These are phyloP conservation scores for Wickerhamiella cacticola DNA, from an alignment of 805 yeast species.

Conservation along the genomic window DNA sequence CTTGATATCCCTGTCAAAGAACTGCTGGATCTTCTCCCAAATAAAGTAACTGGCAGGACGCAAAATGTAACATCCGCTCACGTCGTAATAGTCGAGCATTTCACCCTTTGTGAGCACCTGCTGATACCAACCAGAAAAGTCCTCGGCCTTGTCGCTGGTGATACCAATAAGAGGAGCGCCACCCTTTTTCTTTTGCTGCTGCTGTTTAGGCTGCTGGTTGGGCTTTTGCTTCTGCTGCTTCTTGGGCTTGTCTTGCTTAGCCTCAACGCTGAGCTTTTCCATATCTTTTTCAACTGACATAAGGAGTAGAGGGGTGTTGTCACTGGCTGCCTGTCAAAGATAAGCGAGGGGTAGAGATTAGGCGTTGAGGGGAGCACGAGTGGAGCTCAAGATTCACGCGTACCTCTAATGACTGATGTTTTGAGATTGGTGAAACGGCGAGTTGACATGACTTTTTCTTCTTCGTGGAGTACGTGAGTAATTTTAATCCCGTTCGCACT, in stretches of 20 bases:
- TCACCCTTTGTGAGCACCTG: slow-evolving; percentile 95
- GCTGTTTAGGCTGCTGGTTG: neutral
- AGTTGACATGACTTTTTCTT: too few species aligned
- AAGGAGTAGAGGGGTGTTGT: neutral
- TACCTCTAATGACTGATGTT: too few species aligned
- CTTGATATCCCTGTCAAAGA: slow-evolving; percentile 74
- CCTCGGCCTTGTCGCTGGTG: slow-evolving; percentile 82
- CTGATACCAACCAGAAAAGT: slow-evolving; percentile 95
- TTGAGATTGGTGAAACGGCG: too few species aligned
- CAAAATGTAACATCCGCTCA: slow-evolving; percentile 95
- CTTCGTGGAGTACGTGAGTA: too few species aligned
- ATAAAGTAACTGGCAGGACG: slow-evolving; percentile 89
- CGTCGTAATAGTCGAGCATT: slow-evolving; percentile 97
- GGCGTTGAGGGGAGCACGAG: too few species aligned
- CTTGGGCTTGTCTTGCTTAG: slow-evolving; percentile 3
- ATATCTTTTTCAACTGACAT: slow-evolving; percentile 7
- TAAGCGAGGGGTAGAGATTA: too few species aligned
- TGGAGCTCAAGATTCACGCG: too few species aligned
- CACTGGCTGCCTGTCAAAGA: too few species aligned
- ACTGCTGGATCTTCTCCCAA: slow-evolving; percentile 89
- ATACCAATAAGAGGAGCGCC: slow-evolving; percentile 92
- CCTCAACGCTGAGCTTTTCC: slow-evolving; percentile 5
- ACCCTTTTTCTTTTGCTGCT: slow-evolving; percentile 20
- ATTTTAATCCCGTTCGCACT: too few species aligned
- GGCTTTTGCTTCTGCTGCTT: neutral